Evolutionary conservation across 2,329 filamentous ascomycete genomes (phyloP).

Genomic region (Aspergillus japonicus): DNA sequence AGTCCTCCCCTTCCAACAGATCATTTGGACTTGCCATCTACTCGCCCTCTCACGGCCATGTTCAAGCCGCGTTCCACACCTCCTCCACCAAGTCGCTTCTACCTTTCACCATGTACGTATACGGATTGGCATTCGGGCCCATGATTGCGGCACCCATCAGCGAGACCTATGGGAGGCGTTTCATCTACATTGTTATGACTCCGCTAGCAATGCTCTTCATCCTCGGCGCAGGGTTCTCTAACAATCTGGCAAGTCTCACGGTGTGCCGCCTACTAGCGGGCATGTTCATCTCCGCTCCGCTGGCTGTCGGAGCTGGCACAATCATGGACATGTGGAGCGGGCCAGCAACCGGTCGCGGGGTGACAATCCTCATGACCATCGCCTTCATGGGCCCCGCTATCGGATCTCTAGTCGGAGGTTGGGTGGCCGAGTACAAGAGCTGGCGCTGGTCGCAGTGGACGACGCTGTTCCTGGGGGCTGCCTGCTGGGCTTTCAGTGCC

Average conservation of each 20-base stretch:
- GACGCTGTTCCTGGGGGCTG: conserved; percentile 62
- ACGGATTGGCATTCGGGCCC: conserved; percentile 13
- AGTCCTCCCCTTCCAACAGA: background rate
- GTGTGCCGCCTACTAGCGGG: conserved; percentile 15
- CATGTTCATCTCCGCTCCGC: conserved; percentile 8
- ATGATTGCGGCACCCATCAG: conserved; percentile 12
- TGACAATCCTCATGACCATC: conserved; percentile 33
- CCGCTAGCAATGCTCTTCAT: conserved; percentile 9
- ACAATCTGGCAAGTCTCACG: conserved; percentile 4
- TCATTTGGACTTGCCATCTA: conserved; percentile 14
- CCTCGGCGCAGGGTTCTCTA: conserved; percentile 8
- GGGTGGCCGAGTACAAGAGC: conserved; percentile 59
- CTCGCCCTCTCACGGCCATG: conserved; percentile 10
- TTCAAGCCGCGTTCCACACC: conserved; percentile 6
- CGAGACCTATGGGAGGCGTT: conserved; percentile 10
- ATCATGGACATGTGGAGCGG: conserved; percentile 16
- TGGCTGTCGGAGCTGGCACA: conserved; percentile 17
- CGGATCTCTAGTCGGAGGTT: conserved; percentile 58
- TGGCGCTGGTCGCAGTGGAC: conserved; percentile 75
- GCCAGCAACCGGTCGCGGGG: background rate
- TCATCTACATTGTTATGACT: conserved; percentile 12
- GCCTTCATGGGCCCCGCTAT: conserved; percentile 59
- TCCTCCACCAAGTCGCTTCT: conserved; percentile 9
- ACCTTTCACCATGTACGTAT: conserved; percentile 13
- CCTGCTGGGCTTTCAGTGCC: conserved; percentile 61